These are phyloP conservation scores for Calonectria fujianensis DNA, from an alignment of 2,329 filamentous ascomycete genomes.

Conservation along the genomic window DNA sequence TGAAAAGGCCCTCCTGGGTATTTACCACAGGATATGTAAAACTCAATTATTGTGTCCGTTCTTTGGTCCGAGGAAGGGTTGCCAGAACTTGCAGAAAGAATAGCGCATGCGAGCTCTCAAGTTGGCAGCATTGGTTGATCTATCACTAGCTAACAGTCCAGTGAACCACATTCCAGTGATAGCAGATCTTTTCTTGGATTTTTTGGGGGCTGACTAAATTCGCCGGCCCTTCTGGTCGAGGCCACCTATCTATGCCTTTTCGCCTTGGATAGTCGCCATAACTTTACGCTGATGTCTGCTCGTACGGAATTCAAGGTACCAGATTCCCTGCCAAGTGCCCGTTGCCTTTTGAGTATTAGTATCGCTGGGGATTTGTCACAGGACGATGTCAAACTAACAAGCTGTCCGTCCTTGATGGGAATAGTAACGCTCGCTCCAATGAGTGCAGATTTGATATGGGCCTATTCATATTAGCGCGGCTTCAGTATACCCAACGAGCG, in stretches of 20 bases:
- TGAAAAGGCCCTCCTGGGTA: not conserved
- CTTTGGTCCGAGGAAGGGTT: not conserved
- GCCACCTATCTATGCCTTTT: slow-evolving; percentile 70
- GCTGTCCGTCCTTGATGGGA: slow-evolving; percentile 89
- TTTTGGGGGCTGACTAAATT: not conserved
- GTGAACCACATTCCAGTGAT: not conserved
- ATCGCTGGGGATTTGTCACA: not conserved
- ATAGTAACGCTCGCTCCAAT: slow-evolving; percentile 93
- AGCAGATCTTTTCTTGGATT: not conserved
- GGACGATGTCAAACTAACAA: slow-evolving; percentile 70
- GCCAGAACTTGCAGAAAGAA: not conserved
- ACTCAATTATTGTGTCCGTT: not conserved
- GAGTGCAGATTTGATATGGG: slow-evolving; percentile 93
- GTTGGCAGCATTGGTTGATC: not conserved
- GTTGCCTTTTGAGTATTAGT: slow-evolving; percentile 66
- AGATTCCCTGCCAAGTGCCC: slow-evolving; percentile 90
- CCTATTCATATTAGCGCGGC: slow-evolving; percentile 66
- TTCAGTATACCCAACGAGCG: not conserved
- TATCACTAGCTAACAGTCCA: not conserved
- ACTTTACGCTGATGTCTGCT: slow-evolving; percentile 86
- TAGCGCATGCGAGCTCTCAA: not conserved
- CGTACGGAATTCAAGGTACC: slow-evolving; percentile 92
- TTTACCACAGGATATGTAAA: not conserved
- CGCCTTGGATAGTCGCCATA: slow-evolving; percentile 95
- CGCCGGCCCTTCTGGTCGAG: too few species aligned